Percentiles rank a stretch among this genome's conserved stretches.
Conservation (phyloP, 2,329 filamentous ascomycete species). For the Paraphoma chrysanthemicola region DNA sequence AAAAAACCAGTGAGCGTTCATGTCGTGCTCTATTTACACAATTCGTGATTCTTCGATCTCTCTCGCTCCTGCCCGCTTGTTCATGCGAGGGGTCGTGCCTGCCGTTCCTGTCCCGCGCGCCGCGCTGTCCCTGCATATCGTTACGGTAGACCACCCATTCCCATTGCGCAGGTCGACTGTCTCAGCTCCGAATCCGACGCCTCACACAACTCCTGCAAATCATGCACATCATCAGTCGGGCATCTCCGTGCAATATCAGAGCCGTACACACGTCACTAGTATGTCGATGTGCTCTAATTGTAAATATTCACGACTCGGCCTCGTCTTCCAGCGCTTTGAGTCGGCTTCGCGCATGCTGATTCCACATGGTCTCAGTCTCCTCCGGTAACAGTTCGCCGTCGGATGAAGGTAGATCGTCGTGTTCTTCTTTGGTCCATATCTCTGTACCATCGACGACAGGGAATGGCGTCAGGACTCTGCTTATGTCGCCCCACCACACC, state of each 20-base stretch:
- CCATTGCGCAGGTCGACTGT: constrained; percentile 5
- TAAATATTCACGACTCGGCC: not conserved
- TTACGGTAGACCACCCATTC: constrained; percentile 17
- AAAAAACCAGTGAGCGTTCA: not conserved
- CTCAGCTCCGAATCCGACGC: not conserved
- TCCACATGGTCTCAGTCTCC: constrained; percentile 25
- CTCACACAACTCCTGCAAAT: not conserved
- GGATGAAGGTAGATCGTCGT: constrained; percentile 43
- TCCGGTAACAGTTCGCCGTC: constrained; percentile 34
- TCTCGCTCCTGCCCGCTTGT: not conserved
- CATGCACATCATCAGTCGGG: not conserved
- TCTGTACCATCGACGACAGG: constrained; percentile 49
- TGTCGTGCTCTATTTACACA: not conserved
- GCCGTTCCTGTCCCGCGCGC: not conserved
- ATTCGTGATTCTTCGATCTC: not conserved
- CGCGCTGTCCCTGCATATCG: constrained; percentile 31
- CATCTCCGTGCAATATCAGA: not conserved
- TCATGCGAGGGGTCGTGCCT: constrained; percentile 2
- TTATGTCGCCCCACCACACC: constrained; percentile 51
- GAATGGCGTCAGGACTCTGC: constrained; percentile 47
- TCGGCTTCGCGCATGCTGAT: constrained; percentile 29
- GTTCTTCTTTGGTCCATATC: constrained; percentile 50
- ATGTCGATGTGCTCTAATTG: not conserved
- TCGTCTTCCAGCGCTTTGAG: constrained; percentile 14
- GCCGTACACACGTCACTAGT: not conserved